Percentiles rank a stretch among this genome's conserved stretches.
Evolutionary conservation across 2,329 filamentous ascomycete genomes (phyloP).

Genomic region (Calonectria fujianensis): DNA sequence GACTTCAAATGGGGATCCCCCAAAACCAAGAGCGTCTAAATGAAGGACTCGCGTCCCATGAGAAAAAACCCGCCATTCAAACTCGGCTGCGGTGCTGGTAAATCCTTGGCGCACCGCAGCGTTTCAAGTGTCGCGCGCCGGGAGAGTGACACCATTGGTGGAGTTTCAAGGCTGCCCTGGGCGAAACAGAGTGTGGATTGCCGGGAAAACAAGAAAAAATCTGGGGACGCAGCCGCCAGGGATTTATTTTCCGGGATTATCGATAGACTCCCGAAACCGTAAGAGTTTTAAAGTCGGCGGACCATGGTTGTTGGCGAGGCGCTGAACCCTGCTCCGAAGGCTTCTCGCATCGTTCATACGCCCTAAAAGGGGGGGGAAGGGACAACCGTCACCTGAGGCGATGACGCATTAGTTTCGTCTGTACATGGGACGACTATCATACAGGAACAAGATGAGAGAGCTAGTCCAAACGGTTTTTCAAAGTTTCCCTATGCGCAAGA

Average conservation of each 20-base stretch:
- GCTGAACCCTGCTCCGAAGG: not conserved
- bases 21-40: slow-evolving; percentile 32
- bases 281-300: slow-evolving; percentile 39
- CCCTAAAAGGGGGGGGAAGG: not conserved
- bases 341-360: not conserved
- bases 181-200: slow-evolving; percentile 37
- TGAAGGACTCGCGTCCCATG: slow-evolving; percentile 34
- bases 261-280: slow-evolving; percentile 40
- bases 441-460: not conserved
- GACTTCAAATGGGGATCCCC: not conserved
- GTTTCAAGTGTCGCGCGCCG: slow-evolving; percentile 44
- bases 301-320: slow-evolving; percentile 20
- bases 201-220: slow-evolving; percentile 25
- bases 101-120: slow-evolving; percentile 38
- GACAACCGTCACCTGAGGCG: not conserved
- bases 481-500: not conserved
- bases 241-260: slow-evolving; percentile 41
- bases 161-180: slow-evolving; percentile 37
- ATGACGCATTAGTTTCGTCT: slow-evolving; percentile 18
- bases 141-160: slow-evolving; percentile 44
- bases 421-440: slow-evolving; percentile 18
- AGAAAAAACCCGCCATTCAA: slow-evolving; percentile 52
- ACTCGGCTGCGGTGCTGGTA: slow-evolving; percentile 14
- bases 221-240: slow-evolving; percentile 38
- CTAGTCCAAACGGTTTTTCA: not conserved